A percentile compares a stretch with the other conserved stretches of the same genome.
Evolutionary conservation across 2,329 filamentous ascomycete genomes (phyloP).

Genomic region (Penicillium vulpinum): DNA sequence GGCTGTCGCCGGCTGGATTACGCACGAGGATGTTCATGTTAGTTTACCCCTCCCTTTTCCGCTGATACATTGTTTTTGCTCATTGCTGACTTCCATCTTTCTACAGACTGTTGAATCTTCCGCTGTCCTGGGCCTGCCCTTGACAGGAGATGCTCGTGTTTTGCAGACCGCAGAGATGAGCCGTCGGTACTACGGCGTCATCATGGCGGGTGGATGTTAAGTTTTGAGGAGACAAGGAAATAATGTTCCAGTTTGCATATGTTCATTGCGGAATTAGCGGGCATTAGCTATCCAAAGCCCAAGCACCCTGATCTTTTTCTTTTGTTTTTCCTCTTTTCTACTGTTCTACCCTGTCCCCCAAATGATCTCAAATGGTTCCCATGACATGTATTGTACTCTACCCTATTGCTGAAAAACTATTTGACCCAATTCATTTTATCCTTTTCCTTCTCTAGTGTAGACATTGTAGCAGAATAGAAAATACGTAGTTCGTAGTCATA

Average conservation of each 20-base stretch:
- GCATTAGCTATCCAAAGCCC: background rate
- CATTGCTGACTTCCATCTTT: slow-evolving; percentile 8
- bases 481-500: background rate
- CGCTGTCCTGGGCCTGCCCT: slow-evolving; percentile 42
- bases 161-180: slow-evolving; percentile 70
- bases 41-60: slow-evolving; percentile 27
- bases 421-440: background rate
- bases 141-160: slow-evolving; percentile 72
- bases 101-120: slow-evolving; percentile 37
- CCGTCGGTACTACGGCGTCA: slow-evolving; percentile 65
- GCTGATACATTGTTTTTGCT: background rate
- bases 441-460: background rate
- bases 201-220: slow-evolving; percentile 55
- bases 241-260: background rate
- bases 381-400: slow-evolving; percentile 14
- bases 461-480: background rate
- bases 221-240: background rate
- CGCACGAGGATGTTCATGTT: slow-evolving; percentile 61
- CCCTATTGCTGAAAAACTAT: slow-evolving; percentile 7
- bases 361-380: slow-evolving; percentile 12
- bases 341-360: slow-evolving; percentile 11
- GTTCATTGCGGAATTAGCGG: background rate
- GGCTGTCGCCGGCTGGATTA: slow-evolving; percentile 66
- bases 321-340: background rate
- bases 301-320: slow-evolving; percentile 2